phyloP scores from a whole-genome alignment of 257 asterid genomes.

The Cynanchum wilfordii region DNA sequence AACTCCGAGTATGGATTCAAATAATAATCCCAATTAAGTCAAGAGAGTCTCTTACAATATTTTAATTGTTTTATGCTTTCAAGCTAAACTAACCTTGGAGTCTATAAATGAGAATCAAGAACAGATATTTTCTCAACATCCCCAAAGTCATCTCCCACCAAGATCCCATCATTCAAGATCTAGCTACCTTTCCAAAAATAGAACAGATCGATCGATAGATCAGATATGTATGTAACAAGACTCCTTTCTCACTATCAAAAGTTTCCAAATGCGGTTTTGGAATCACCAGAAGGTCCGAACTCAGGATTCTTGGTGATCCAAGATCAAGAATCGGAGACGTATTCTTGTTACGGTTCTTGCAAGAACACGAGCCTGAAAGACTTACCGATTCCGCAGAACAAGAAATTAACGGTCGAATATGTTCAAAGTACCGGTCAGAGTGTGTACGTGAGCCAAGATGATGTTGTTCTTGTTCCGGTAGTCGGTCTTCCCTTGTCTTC shows the following conservation, averaged over 20 bases:
- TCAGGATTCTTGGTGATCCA: constrained; percentile 57
- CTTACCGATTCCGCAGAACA: constrained; percentile 65
- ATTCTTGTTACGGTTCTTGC: constrained; percentile 46
- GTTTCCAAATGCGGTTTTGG: constrained; percentile 27
- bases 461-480: constrained; percentile 40
- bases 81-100: too few species aligned
- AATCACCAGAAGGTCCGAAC: constrained; percentile 50
- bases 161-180: too few species aligned
- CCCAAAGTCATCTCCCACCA: too few species aligned
- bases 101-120: too few species aligned
- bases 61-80: too few species aligned
- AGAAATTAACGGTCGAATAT: constrained; percentile 27
- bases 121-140: too few species aligned
- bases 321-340: constrained; percentile 50
- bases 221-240: constrained; percentile 45
- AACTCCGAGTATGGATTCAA: too few species aligned
- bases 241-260: constrained; percentile 40
- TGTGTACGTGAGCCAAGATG: background rate
- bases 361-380: constrained; percentile 28
- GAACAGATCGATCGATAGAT: background rate
- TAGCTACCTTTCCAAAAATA: too few species aligned
- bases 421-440: background rate
- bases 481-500: constrained; percentile 45
- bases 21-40: too few species aligned
- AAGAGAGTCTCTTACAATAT: too few species aligned